These are phyloP conservation scores for Penicillium roqueforti DNA, from an alignment of 495 filamentous ascomycete genomes.

Conservation along the genomic window DNA sequence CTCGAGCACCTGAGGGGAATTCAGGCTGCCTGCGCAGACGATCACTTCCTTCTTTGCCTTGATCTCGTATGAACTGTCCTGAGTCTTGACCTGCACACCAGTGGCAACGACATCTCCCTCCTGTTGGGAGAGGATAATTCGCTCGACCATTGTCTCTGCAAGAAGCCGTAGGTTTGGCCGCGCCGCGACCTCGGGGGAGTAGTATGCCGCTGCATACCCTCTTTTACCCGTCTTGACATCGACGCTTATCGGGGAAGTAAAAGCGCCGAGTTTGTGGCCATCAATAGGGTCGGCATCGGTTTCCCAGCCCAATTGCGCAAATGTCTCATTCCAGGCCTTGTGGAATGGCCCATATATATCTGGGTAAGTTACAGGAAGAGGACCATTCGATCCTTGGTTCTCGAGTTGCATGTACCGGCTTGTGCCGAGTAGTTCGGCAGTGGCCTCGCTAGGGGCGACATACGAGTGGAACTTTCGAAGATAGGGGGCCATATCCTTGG, in stretches of 20 bases:
- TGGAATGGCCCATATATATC: conserved; percentile 21
- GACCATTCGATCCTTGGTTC: conserved; percentile 19
- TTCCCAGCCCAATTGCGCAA: conserved; percentile 22
- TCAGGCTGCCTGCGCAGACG: conserved; percentile 50
- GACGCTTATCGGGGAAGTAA: conserved; percentile 17
- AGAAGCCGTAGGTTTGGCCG: conserved; percentile 46
- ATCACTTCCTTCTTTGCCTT: conserved; percentile 52
- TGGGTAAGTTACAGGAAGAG: conserved; percentile 23
- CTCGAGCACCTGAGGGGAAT: conserved; percentile 54
- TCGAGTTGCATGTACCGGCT: conserved; percentile 14
- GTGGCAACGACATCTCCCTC: conserved; percentile 20
- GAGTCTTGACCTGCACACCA: conserved; percentile 36
- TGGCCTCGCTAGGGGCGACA: conserved; percentile 12
- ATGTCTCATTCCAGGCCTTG: conserved; percentile 27
- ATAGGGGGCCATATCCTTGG: conserved; percentile 45
- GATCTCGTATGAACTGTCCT: conserved; percentile 27
- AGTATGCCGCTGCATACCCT: conserved; percentile 38
- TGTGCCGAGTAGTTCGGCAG: conserved; percentile 9
- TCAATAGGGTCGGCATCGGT: conserved; percentile 20
- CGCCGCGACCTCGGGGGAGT: conserved; percentile 24
- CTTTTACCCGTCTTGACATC: conserved; percentile 25
- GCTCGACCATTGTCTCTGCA: conserved; percentile 41
- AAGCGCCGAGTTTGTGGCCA: conserved; percentile 22
- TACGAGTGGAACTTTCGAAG: conserved; percentile 24
- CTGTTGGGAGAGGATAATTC: conserved; percentile 30